A percentile compares a stretch with the other conserved stretches of the same genome.
Conservation (phyloP, 305 asterid genomes). For the Solanum hybrid region DNA sequence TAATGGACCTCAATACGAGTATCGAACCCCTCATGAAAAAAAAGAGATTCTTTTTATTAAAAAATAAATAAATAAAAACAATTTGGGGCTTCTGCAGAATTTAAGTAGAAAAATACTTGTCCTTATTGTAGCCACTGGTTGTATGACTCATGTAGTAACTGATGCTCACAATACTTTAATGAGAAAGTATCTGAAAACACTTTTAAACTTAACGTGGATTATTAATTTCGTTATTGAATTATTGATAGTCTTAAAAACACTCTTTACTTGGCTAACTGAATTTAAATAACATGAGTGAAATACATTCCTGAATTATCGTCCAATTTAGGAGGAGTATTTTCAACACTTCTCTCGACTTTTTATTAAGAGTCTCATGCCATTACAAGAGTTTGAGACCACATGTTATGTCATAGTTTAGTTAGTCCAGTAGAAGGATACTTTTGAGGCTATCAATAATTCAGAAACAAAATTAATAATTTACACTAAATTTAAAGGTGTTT, state of each 20-base stretch:
- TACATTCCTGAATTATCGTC: accelerated
- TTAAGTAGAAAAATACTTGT: neutral
- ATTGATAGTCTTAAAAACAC: neutral
- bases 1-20: too few relatives aligned
- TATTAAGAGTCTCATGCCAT: neutral
- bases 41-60: neutral
- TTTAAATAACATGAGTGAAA: too few relatives aligned
- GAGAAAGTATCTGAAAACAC: neutral
- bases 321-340: neutral
- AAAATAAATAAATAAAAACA: too few relatives aligned
- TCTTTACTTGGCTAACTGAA: too few relatives aligned
- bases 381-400: neutral
- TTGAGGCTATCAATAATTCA: too few relatives aligned
- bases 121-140: neutral
- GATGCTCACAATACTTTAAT: neutral
- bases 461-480: accelerated
- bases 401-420: too few relatives aligned
- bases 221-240: too few relatives aligned
- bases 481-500: too few relatives aligned
- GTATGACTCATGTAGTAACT: neutral
- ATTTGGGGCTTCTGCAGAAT: neutral
- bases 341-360: too few relatives aligned
- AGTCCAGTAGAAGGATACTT: accelerated
- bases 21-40: too few relatives aligned
- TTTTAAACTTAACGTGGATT: accelerated